Base-by-base conservation (phyloP, 495 filamentous ascomycete species). In the Zalerion maritima region DNA sequence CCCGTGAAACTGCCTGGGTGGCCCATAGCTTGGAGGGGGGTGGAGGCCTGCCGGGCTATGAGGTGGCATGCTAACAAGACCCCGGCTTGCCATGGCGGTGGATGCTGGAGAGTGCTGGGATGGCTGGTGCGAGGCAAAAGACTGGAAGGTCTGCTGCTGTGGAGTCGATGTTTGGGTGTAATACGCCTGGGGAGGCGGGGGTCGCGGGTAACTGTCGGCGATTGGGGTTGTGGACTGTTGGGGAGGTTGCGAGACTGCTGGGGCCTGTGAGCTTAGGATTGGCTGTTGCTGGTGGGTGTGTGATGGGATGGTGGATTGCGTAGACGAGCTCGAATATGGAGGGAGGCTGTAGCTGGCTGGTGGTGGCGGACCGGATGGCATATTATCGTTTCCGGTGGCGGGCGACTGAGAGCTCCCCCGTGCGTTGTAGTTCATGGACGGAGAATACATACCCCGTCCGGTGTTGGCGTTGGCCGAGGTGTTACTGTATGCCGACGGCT, bases 1-100 rank as follows among this genome's bases (percentile, higher is more conserved):
- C 65, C 57, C 52, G 89, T 68, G 26, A 73, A 74, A 2, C 64
- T 60, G 17, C 71, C 71, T 2, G 85, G 85, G 41, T 82, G 75
- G 17, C 83, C 57, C 48, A 87, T 80, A 33, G 32, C 14, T 29
- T 34, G 21, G 21, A 42, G 32, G 3, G 18, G 12, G 22, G 43
- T 45, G 9, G 24, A 37, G 31, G 8, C 30, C 19, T 36, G 43
- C 36, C 24, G 27, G 18, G 25, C 44, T 24, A 32, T 23, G 26
- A 8, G 30, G 33, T 29, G 40, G 26, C 10, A 14, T n/a, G n/a
- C n/a, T n/a, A n/a, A n/a, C n/a, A n/a, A n/a, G n/a, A n/a, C n/a
- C n/a, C n/a, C n/a, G n/a, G n/a, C n/a, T n/a, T n/a, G n/a, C 57
- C 5, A 51, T 62, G 21, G 64, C 63, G 15, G 71, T 69, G 6